Base-by-base conservation (phyloP, 345 rosid genomes). In the Aquilaria sinensis region DNA sequence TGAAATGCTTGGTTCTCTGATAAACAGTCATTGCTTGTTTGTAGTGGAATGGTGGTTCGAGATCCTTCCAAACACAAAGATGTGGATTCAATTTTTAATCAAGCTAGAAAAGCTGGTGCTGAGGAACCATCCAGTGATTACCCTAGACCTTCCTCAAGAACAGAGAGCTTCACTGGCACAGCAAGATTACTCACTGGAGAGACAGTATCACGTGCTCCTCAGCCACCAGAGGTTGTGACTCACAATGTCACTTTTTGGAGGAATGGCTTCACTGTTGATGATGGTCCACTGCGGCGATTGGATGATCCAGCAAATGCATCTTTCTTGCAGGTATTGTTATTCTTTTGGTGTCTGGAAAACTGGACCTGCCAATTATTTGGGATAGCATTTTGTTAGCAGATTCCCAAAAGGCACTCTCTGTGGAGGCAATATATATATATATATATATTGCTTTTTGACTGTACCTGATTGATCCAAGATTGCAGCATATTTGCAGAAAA, bases 1-100 rank as follows among this genome's bases (percentile, higher is more conserved):
- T 49, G 4, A 31, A 55, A 56, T 10, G 12, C 3, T 3, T 47
- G 34, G 29, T 13, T 31, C 15, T 34, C 46, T 14, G 47, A 52
- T 8, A 29, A 9, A 12, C 14, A 13, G 43, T 23, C 9, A 47
- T 31, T 47, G 5, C 1, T 48, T 55, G 9, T 61, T 62, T 62
- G 64, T 78, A 93, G 98, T 73, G 97, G 98, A 50, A 90, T 93
- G 96, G 79, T 85, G 68, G 92, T 89, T 45, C 91, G 86, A 75
- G 98, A 88, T 78, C 97, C 94, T 72, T 74, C 76, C 46, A 85
- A 75, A 66, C 61, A 62, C 1, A 78, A 81, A 53, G 83, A 86
- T 45, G 92, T 81, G 49, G 92, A 93, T 68, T 76, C 78, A 2
- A 75, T 93, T 53, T 90, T 94, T 41, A 69, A 73, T 58, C 87